Base-by-base conservation (phyloP, 495 filamentous ascomycete species). In the Cryomyces antarcticus region DNA sequence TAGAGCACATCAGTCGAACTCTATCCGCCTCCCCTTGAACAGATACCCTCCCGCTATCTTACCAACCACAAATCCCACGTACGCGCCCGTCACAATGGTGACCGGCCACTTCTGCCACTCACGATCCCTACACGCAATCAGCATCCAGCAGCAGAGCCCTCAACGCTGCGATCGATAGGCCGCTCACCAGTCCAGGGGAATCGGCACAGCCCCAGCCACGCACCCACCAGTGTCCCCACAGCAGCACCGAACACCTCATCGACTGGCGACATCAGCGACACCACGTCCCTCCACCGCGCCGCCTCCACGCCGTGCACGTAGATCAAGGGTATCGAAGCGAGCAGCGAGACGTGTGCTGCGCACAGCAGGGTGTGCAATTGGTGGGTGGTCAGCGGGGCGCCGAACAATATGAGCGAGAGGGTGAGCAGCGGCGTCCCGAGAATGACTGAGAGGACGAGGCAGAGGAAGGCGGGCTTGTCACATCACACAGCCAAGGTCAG, bases 71-170 rank as follows among this genome's bases (percentile, higher is more conserved):
- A 68, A 80, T 4, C 82, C 82, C 13, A 73, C 51, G 61, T 83
- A 84, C 7, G 73, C 74, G 6, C 82, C 82, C 0, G 67, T 67
- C 2, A 86, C 54, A 42, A 97, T 82, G 0, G 89, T 96, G 30
- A 96, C 80, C 3, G 89, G 89, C 77, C 85, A 97, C 57, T 80
- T 82, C 69, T 97, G 89, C 89, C 89, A 97, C 49, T 93, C 86
- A 17, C 89, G 76, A 54, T 83, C 78, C 76, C 73, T 76, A 50
- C 5, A 24, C 12, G 3, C 12, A 36, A 36, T 36, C 12, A 36
- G 33, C 10, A 46, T 11, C n/a, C 28, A 13, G 13, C 11, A 7
- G 17, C 9, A 31, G 3, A 36, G 33, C 9, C 9, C 33, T 10
- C 33, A 2, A 36, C 33, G 2, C 3, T 2, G 33, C 3, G 33